Percentiles rank a stretch among this genome's conserved stretches.
These are phyloP conservation scores for Pythium guiyangense DNA, from an alignment of 352 stramenopile genomes.

Conservation along the genomic window DNA sequence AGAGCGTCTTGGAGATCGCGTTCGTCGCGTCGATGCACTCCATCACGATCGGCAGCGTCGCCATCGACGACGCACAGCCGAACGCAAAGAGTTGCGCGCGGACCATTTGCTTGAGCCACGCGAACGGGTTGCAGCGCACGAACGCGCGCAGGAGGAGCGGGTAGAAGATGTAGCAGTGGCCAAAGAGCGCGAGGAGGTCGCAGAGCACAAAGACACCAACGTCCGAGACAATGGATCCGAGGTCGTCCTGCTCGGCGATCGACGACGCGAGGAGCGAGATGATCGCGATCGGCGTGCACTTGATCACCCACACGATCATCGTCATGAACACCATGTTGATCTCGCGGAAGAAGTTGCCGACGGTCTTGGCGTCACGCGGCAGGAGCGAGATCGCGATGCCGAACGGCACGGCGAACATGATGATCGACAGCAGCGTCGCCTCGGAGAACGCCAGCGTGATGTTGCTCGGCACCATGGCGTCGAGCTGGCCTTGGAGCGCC, in stretches of 20 bases:
- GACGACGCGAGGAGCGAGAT: slow-evolving; percentile 33
- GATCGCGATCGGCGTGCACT: too few species aligned
- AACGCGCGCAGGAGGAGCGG: slow-evolving; percentile 17
- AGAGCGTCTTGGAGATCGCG: slow-evolving; percentile 47
- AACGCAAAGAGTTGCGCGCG: slow-evolving; percentile 71
- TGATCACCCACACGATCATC: slow-evolving; percentile 40
- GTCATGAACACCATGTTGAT: slow-evolving; percentile 39
- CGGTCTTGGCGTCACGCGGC: slow-evolving; percentile 10
- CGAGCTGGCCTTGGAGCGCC: slow-evolving; percentile 23
- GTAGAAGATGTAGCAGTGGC: slow-evolving; percentile 21
- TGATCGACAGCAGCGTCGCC: slow-evolving; percentile 33
- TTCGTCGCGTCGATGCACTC: slow-evolving; percentile 63
- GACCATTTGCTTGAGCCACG: slow-evolving; percentile 35
- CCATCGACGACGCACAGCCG: slow-evolving; percentile 72
- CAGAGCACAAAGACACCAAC: slow-evolving; percentile 14
- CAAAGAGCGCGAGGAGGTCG: slow-evolving; percentile 9
- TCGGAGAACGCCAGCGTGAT: slow-evolving; percentile 32
- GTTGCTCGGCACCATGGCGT: slow-evolving; percentile 34
- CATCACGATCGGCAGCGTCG: slow-evolving; percentile 66
- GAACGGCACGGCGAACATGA: slow-evolving; percentile 43
- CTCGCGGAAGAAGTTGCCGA: slow-evolving; percentile 27
- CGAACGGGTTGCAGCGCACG: slow-evolving; percentile 20
- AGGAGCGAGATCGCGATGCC: slow-evolving; percentile 19
- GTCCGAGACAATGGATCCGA: too few species aligned
- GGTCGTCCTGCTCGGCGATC: slow-evolving; percentile 23